These are phyloP conservation scores for Ophidiomyces ophidiicola DNA, from an alignment of 2,329 filamentous ascomycete genomes.

Conservation along the genomic window DNA sequence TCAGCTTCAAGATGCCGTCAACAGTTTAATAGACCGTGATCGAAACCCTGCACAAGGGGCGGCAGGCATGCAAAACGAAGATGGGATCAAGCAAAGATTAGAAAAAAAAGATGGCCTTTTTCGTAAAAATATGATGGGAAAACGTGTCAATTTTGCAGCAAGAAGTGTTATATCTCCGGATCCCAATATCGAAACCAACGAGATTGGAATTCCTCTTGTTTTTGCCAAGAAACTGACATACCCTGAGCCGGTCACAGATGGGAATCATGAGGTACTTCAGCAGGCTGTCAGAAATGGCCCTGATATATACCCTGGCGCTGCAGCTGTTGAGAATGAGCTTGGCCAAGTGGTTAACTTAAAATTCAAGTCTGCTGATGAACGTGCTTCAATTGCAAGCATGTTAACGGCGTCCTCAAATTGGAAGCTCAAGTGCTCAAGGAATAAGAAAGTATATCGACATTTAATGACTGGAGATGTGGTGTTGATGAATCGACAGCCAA, in stretches of 20 bases:
- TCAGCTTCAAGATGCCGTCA: slow-evolving; percentile 76
- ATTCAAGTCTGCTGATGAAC: slow-evolving; percentile 77
- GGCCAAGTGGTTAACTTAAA: slow-evolving; percentile 81
- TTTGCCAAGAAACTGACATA: slow-evolving; percentile 95
- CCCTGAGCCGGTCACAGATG: slow-evolving; percentile 90
- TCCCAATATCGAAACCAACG: slow-evolving; percentile 96
- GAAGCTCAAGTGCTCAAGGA: slow-evolving; percentile 60
- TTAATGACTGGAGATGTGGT: slow-evolving; percentile 94
- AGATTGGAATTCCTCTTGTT: slow-evolving; percentile 96
- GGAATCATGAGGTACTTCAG: slow-evolving; percentile 93
- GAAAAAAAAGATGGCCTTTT: slow-evolving; percentile 99
- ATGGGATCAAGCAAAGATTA: slow-evolving; percentile 93
- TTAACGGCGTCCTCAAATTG: slow-evolving; percentile 72
- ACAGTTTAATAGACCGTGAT: slow-evolving; percentile 81
- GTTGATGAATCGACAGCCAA: slow-evolving; percentile 96
- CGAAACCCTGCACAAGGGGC: slow-evolving; percentile 70
- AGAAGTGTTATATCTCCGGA: slow-evolving; percentile 97
- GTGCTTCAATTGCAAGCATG: slow-evolving; percentile 81
- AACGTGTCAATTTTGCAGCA: slow-evolving; percentile 96
- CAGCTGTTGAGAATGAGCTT: slow-evolving; percentile 90
- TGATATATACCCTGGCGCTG: slow-evolving; percentile 85
- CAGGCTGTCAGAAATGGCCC: slow-evolving; percentile 91
- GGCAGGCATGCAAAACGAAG: slow-evolving; percentile 66
- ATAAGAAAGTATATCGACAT: slow-evolving; percentile 95
- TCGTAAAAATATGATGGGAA: slow-evolving; percentile 99